These are phyloP conservation scores for Waltiozyma sp. DNA, from an alignment of 1,139 yeast genomes.

Conservation along the genomic window DNA sequence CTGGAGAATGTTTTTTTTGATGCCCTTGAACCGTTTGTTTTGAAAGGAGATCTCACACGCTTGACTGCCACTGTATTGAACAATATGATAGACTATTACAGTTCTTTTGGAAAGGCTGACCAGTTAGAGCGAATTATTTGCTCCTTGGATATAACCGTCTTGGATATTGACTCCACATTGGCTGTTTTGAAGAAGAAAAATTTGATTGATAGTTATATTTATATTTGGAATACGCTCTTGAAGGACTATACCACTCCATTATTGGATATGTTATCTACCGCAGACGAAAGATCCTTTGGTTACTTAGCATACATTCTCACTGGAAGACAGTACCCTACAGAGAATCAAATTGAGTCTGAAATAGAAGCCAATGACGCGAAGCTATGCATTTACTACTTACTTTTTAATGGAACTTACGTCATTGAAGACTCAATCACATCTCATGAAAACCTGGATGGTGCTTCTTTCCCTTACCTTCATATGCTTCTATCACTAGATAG, in stretches of 20 bases:
- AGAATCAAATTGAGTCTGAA: slow-evolving; percentile 30
- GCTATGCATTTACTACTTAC: slow-evolving; percentile 35
- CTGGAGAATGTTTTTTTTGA: slow-evolving; percentile 34
- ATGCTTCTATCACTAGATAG: slow-evolving; percentile 40
- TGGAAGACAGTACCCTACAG: slow-evolving; percentile 76
- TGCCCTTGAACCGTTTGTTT: slow-evolving; percentile 39
- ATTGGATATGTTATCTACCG: slow-evolving; percentile 33
- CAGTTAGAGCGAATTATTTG: slow-evolving; percentile 59
- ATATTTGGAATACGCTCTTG: slow-evolving; percentile 56
- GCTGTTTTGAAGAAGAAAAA: slow-evolving; percentile 42
- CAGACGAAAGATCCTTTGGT: slow-evolving; percentile 32
- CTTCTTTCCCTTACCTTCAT: slow-evolving; percentile 50
- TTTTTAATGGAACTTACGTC: slow-evolving; percentile 38
- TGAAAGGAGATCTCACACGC: slow-evolving; percentile 31
- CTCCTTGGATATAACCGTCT: slow-evolving; percentile 44
- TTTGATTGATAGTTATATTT: slow-evolving; percentile 51
- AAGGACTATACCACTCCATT: slow-evolving; percentile 61
- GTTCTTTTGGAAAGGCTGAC: slow-evolving; percentile 31
- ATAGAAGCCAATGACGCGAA: slow-evolving; percentile 30
- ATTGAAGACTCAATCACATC: slow-evolving; percentile 17
- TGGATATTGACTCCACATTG: slow-evolving; percentile 66
- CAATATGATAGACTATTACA: slow-evolving; percentile 44
- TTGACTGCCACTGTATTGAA: slow-evolving; percentile 56
- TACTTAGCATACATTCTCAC: slow-evolving; percentile 63
- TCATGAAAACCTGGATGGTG: slow-evolving; percentile 3